Evolutionary conservation across 768 basidiomycete genomes (phyloP).

Genomic region (Amanita pallidorosea): DNA sequence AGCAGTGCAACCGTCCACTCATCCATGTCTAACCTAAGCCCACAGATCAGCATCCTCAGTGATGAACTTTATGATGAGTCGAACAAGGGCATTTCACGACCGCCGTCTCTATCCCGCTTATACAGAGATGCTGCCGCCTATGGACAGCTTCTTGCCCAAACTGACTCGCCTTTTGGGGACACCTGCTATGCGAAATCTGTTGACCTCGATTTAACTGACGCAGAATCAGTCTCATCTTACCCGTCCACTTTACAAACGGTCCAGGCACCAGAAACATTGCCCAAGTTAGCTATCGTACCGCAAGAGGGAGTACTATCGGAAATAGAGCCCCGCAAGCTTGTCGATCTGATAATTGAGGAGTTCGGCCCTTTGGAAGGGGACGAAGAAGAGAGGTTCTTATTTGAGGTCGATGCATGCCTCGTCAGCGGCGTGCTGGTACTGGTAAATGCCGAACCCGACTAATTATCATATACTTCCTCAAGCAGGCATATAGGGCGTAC

Average conservation of each 20-base stretch:
- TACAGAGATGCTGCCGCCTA: constrained; percentile 28
- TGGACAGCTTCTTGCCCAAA: constrained; percentile 20
- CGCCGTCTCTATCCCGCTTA: constrained; percentile 19
- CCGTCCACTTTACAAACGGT: not conserved
- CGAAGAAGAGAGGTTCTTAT: constrained; percentile 37
- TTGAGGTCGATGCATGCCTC: constrained; percentile 42
- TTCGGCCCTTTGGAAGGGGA: constrained; percentile 41
- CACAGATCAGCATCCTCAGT: not conserved
- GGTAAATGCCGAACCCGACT: constrained; percentile 18
- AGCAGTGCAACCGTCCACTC: not conserved
- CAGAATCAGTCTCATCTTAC: not conserved
- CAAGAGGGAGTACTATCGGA: constrained; percentile 17
- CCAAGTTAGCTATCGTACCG: not conserved
- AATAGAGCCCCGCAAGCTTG: constrained; percentile 34
- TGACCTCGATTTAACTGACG: constrained; percentile 23
- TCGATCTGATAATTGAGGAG: constrained; percentile 41
- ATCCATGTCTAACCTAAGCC: not conserved
- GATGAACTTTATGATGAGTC: not conserved
- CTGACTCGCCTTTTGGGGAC: constrained; percentile 8
- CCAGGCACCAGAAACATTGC: not conserved
- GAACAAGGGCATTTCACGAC: constrained; percentile 8
- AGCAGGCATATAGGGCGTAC: constrained; percentile 29
- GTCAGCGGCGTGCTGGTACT: constrained; percentile 39
- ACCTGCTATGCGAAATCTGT: constrained; percentile 32
- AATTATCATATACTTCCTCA: not conserved